These are phyloP conservation scores for Penicillium sp. DNA, from an alignment of 2,329 filamentous ascomycete genomes.

Conservation along the genomic window DNA sequence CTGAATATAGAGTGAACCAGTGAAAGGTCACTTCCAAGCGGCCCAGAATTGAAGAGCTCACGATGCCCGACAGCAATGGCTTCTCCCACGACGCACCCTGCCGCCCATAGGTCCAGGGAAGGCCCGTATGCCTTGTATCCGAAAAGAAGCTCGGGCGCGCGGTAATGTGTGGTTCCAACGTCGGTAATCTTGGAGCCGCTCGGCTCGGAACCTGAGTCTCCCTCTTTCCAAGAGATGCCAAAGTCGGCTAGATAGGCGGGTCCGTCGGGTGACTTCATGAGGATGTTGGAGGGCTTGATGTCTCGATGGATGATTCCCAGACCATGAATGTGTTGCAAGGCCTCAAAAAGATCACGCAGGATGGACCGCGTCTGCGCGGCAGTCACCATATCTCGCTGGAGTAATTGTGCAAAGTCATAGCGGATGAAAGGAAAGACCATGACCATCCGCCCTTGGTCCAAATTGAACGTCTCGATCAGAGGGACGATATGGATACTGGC, in stretches of 20 bases:
- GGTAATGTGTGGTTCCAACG: slow-evolving; percentile 86
- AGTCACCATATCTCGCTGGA: slow-evolving; percentile 45
- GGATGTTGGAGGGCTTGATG: slow-evolving; percentile 84
- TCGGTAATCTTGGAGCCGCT: slow-evolving; percentile 72
- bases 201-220: slow-evolving; percentile 55
- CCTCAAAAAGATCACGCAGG: slow-evolving; percentile 65
- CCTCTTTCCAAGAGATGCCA: slow-evolving; percentile 77
- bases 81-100: slow-evolving; percentile 79
- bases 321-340: slow-evolving; percentile 64
- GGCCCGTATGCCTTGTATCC: slow-evolving; percentile 67
- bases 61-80: slow-evolving; percentile 51
- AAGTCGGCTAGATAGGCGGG: slow-evolving; percentile 84
- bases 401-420: slow-evolving; percentile 62
- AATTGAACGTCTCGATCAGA: slow-evolving; percentile 64
- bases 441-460: slow-evolving; percentile 66
- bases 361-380: slow-evolving; percentile 40
- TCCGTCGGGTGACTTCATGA: slow-evolving; percentile 61
- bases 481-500: slow-evolving; percentile 56
- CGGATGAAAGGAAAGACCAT: slow-evolving; percentile 82
- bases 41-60: slow-evolving; percentile 77
- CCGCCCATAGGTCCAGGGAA: slow-evolving; percentile 81
- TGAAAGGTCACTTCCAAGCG: slow-evolving; percentile 85
- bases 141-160: slow-evolving; percentile 85
- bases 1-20: slow-evolving; percentile 90
- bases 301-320: slow-evolving; percentile 84